Evolutionary conservation across 768 basidiomycete species (phyloP).

Genomic region (Leucosporidium yakuticum): DNA sequence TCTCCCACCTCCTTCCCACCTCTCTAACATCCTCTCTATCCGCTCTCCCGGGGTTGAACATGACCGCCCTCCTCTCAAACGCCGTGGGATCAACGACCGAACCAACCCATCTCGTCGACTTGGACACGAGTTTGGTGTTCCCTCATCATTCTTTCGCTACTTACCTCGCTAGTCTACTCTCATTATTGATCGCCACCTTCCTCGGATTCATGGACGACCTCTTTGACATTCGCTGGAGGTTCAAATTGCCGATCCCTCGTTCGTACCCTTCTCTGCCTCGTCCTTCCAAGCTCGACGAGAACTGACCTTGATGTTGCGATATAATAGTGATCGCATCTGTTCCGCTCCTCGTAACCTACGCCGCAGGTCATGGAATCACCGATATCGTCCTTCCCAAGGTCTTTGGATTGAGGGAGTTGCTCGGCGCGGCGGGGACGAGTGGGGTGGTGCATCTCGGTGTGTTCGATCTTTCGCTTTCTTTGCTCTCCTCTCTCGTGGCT

Average conservation of each 20-base stretch:
- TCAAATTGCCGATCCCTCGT: slow-evolving; percentile 89
- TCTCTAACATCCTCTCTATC: slow-evolving; percentile 1
- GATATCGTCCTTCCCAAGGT: slow-evolving; percentile 88
- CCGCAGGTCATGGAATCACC: slow-evolving; percentile 87
- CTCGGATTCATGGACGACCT: slow-evolving; percentile 95
- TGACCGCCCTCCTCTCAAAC: slow-evolving; percentile 3
- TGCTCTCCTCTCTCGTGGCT: neutral
- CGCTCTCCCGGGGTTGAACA: neutral
- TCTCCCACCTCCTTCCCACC: slow-evolving; percentile 49
- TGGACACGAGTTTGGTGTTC: slow-evolving; percentile 38
- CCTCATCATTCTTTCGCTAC: slow-evolving; percentile 66
- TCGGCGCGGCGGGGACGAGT: slow-evolving; percentile 47
- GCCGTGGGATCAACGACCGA: neutral
- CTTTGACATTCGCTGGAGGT: slow-evolving; percentile 97
- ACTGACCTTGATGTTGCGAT: neutral
- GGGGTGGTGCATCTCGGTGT: slow-evolving; percentile 80
- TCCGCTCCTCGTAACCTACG: slow-evolving; percentile 91
- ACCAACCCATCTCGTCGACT: slow-evolving; percentile 1
- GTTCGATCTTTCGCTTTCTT: slow-evolving; percentile 33
- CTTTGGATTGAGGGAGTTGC: slow-evolving; percentile 53
- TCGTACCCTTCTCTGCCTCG: slow-evolving; percentile 5
- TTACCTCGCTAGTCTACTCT: slow-evolving; percentile 88
- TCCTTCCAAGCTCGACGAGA: neutral
- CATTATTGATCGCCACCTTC: slow-evolving; percentile 82
- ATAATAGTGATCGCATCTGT: slow-evolving; percentile 72